A percentile compares a stretch with the other conserved stretches of the same genome.
Conservation (phyloP, 2,329 filamentous ascomycete species). For the Nemania sp. region DNA sequence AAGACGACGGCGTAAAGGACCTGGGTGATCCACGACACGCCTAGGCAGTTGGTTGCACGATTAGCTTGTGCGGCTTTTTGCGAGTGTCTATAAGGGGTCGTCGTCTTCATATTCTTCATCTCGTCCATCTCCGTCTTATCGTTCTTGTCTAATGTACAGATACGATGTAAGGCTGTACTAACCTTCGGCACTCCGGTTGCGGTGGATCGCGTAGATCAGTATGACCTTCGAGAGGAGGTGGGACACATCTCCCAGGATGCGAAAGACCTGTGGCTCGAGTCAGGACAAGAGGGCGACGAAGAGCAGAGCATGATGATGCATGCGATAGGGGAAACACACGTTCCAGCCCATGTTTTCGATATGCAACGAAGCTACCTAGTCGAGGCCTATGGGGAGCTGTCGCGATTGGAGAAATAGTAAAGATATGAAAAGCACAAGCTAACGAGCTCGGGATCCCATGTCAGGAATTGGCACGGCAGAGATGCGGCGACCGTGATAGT, state of each 20-base stretch:
- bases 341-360: constrained; percentile 40
- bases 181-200: constrained; percentile 84
- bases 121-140: no score
- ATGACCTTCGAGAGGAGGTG: constrained; percentile 88
- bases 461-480: constrained; percentile 15
- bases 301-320: neutral
- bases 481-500: neutral
- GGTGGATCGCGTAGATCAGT: constrained; percentile 87
- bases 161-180: neutral
- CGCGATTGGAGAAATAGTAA: neutral
- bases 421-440: constrained; percentile 12
- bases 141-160: constrained; percentile 39
- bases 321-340: constrained; percentile 31
- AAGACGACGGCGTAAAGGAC: constrained; percentile 87
- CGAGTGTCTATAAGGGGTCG: no score
- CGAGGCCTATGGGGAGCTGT: constrained; percentile 24
- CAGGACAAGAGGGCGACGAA: neutral
- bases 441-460: constrained; percentile 24
- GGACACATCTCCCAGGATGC: constrained; percentile 80
- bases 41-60: constrained; percentile 46
- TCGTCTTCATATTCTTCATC: no score
- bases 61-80: constrained; percentile 21
- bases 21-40: constrained; percentile 90
- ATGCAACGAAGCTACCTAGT: constrained; percentile 5
- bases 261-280: constrained; percentile 58